Evolutionary conservation across 140 eudicot species (phyloP).

Genomic region (Stevia rebaudiana): DNA sequence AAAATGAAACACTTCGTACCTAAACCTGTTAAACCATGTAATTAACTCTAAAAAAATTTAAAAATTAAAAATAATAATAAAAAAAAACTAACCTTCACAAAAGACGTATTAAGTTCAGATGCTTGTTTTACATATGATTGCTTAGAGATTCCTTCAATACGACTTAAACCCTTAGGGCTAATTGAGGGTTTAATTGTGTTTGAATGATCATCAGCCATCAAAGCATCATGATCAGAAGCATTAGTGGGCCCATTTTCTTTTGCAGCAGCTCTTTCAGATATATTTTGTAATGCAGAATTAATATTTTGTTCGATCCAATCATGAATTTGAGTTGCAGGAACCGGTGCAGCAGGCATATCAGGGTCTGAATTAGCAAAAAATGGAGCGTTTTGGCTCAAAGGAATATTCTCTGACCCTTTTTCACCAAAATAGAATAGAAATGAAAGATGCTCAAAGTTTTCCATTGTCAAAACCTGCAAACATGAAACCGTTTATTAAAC

Average conservation of each 20-base stretch:
- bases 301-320: slow-evolving; percentile 78
- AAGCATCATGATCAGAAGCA: slow-evolving; percentile 66
- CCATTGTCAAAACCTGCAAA: slow-evolving; percentile 79
- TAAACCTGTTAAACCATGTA: no score
- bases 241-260: slow-evolving; percentile 65
- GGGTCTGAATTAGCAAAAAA: slow-evolving; percentile 99
- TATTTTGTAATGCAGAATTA: slow-evolving; percentile 60
- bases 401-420: slow-evolving; percentile 59
- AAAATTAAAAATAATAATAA: background rate
- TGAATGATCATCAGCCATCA: slow-evolving; percentile 68
- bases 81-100: slow-evolving; percentile 54
- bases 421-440: slow-evolving; percentile 75
- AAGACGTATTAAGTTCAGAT: slow-evolving; percentile 75
- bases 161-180: slow-evolving; percentile 56
- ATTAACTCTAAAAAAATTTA: background rate
- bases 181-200: slow-evolving; percentile 52
- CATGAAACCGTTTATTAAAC: background rate
- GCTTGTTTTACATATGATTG: slow-evolving; percentile 81
- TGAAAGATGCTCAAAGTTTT: slow-evolving; percentile 74
- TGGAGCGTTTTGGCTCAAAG: slow-evolving; percentile 77
- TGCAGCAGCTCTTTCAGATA: slow-evolving; percentile 59
- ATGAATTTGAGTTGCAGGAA: slow-evolving; percentile 81
- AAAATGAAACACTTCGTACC: no score
- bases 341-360: slow-evolving; percentile 93
- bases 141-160: slow-evolving; percentile 86